Evolutionary conservation across 2,329 filamentous ascomycete genomes (phyloP), one percentile per base, ranked within the genome.

Genomic region (Claviceps citrina): DNA sequence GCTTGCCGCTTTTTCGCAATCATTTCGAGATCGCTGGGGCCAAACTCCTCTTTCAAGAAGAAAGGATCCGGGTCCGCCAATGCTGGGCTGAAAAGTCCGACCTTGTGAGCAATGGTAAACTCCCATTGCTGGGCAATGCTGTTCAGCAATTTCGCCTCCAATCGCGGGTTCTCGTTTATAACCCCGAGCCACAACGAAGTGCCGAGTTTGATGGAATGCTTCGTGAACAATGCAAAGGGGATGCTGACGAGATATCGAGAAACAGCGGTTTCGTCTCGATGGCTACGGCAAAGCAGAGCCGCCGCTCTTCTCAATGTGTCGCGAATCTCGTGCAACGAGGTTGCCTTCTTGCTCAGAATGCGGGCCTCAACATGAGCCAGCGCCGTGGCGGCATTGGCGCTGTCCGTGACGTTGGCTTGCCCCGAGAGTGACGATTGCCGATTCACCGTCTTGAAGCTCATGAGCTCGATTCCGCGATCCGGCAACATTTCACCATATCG

Each of bases 131-230:
- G 81, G 8, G 82, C 81, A 50, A 96, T 84, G 55, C 93, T 85
- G 39, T 78, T 78, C 25, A 98, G 63, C 41, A 99, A 76, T 44
- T 86, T 78, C 7, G 89, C 74, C 58, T 94, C 86, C 60, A 95
- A 79, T 41, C 75, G 73, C 3, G 87, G 84, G 52, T 94, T 96
- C 57, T 98, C 91, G 51, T 96, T 91, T 53, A 96, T 93, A 12
- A 96, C 84, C 20, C 91, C 91, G 44, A 95, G 76, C 91, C 91
- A 99, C 6, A 98, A 66, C 4, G 91, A 95, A 27, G 95, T 82
- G 5, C 91, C 93, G 38, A 96, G 75, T 55, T 94, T 93, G 56
- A 98, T 91, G 2, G 87, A 91, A 53, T 93, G 83, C 57, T 93
- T 94, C 5, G 82, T 93, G 57, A 98, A 96, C 35, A 94, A 75